Conservation (phyloP, 768 basidiomycete species). For the Scleroderma citrinum region DNA sequence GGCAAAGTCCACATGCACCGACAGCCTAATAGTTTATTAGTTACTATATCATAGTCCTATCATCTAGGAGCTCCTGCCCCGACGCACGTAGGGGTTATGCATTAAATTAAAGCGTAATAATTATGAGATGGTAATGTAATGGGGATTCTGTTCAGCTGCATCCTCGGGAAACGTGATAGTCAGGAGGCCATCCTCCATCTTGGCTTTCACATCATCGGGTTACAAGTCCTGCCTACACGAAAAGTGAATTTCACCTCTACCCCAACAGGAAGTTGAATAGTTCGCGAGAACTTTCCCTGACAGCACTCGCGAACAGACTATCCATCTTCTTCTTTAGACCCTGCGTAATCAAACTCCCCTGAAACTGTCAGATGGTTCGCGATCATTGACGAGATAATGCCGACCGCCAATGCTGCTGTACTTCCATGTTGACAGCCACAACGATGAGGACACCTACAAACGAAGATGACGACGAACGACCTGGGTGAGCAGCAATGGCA, state of each 20-base stretch:
- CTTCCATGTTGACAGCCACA: constrained; percentile 47
- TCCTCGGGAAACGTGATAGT: constrained; percentile 49
- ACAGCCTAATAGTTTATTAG: too few species aligned
- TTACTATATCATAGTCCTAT: too few species aligned
- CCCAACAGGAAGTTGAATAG: constrained; percentile 42
- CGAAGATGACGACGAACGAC: too few species aligned
- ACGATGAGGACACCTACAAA: too few species aligned
- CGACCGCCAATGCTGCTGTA: constrained; percentile 44
- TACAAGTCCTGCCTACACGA: constrained; percentile 2
- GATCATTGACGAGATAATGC: constrained; percentile 50
- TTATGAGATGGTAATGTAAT: constrained; percentile 34
- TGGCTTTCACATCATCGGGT: constrained; percentile 34
- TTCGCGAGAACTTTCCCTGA: constrained; percentile 44
- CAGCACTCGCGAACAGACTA: constrained; percentile 39
- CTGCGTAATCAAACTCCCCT: constrained; percentile 37
- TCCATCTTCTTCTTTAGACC: constrained; percentile 31
- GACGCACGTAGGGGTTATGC: too few species aligned
- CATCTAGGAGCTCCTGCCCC: too few species aligned
- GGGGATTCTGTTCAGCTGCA: constrained; percentile 34
- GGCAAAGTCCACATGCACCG: too few species aligned
- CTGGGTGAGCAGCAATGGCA: too few species aligned
- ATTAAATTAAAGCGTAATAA: not conserved
- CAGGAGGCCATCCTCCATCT: constrained; percentile 47
- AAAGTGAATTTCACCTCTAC: constrained; percentile 34
- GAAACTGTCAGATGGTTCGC: constrained; percentile 44